These are phyloP conservation scores for Achlya hypogyna DNA, from an alignment of 352 stramenopile genomes.

Conservation along the genomic window DNA sequence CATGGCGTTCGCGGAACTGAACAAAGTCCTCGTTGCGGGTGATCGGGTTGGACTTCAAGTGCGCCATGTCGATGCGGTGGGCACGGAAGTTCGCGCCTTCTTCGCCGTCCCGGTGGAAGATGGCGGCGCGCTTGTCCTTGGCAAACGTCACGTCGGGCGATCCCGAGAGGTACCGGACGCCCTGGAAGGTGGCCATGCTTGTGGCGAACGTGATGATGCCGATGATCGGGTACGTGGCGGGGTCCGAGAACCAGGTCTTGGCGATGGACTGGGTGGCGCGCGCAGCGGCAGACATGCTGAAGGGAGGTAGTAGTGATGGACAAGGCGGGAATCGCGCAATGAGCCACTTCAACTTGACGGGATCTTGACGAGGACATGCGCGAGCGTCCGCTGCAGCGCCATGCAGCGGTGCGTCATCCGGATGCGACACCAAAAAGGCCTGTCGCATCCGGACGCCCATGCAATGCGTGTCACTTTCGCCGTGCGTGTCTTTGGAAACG, in stretches of 20 bases:
- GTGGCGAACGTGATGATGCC: neutral
- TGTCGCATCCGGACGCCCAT: no score
- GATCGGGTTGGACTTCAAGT: neutral
- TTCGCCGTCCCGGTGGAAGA: neutral
- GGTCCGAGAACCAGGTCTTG: conserved; percentile 10
- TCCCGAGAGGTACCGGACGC: neutral
- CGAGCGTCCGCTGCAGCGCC: no score
- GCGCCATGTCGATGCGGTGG: neutral
- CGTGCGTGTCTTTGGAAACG: no score
- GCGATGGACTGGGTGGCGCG: neutral
- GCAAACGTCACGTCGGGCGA: neutral
- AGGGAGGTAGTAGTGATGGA: neutral
- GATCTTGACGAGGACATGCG: no score
- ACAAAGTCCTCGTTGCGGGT: neutral
- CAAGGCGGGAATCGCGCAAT: neutral
- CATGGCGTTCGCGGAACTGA: neutral
- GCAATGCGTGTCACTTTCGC: no score
- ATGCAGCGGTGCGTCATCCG: no score
- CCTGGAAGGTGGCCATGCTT: neutral
- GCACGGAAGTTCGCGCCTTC: neutral
- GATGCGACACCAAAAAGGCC: no score
- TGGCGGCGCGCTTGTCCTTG: neutral
- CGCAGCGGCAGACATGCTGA: neutral
- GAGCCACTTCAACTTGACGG: no score
- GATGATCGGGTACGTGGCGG: conserved; percentile 10